A percentile compares a stretch with the other conserved stretches of the same genome.
Evolutionary conservation across 192 early-diverging fungal genomes (phyloP).

Genomic region (Backusella australiensis): DNA sequence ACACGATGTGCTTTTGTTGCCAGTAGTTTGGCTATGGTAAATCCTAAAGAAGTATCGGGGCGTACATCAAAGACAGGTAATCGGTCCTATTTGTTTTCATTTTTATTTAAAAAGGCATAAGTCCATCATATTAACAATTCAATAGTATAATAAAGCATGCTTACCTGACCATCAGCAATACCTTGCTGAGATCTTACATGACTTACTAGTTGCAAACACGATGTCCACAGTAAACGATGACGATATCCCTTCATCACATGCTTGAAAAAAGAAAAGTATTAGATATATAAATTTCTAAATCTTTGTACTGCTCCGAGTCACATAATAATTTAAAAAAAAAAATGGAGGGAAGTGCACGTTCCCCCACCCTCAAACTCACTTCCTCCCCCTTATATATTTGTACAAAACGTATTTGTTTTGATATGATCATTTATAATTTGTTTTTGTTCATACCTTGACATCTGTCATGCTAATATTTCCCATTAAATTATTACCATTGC

Average conservation of each 20-base stretch:
- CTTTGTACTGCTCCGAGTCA: background rate
- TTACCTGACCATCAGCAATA: constrained; percentile 60
- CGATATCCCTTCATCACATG: constrained; percentile 35
- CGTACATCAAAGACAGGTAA: constrained; percentile 74
- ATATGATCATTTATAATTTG: background rate
- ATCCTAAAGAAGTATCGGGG: constrained; percentile 63
- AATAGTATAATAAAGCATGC: background rate
- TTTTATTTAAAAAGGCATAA: background rate
- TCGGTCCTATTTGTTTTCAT: constrained; percentile 42
- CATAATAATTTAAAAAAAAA: background rate
- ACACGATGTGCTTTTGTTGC: constrained; percentile 81
- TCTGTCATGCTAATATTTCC: constrained; percentile 72
- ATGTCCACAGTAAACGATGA: constrained; percentile 47
- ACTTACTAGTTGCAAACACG: constrained; percentile 63
- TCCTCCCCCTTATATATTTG: background rate
- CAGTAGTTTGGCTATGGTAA: constrained; percentile 68
- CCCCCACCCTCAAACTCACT: background rate
- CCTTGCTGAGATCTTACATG: constrained; percentile 61
- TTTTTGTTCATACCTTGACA: constrained; percentile 49
- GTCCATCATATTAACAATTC: background rate
- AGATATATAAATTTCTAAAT: constrained; percentile 5
- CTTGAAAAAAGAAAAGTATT: constrained; percentile 9
- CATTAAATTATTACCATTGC: constrained; percentile 45
- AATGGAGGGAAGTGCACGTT: background rate
- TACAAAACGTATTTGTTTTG: background rate